Percentiles rank a stretch among this genome's conserved stretches.
Conservation (phyloP, 306 rosid species). For the Malus sylvestris region DNA sequence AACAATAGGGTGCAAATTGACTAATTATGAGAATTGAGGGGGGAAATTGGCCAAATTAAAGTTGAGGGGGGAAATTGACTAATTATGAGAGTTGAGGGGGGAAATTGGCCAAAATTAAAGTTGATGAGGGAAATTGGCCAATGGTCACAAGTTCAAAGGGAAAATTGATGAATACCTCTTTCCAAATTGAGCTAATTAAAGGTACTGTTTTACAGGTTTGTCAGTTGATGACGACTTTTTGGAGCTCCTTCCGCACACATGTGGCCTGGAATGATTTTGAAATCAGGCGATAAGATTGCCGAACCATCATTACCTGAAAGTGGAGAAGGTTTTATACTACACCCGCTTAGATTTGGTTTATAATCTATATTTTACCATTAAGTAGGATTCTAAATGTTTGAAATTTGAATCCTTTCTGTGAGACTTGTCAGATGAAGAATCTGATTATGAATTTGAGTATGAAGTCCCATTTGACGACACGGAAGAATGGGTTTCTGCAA, state of each 20-base stretch:
- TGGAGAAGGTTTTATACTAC: constrained; percentile 57
- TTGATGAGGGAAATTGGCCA: too few relatives aligned
- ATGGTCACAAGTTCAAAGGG: too few relatives aligned
- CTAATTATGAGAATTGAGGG: too few relatives aligned
- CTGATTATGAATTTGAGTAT: constrained; percentile 76
- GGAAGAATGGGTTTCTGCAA: constrained; percentile 52
- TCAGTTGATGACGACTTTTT: constrained; percentile 64
- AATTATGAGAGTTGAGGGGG: too few relatives aligned
- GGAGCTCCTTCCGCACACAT: constrained; percentile 92
- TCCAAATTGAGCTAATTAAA: too few relatives aligned
- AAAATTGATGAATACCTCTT: too few relatives aligned
- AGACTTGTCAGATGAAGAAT: constrained; percentile 83
- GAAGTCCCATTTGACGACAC: constrained; percentile 69
- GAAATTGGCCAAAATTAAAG: too few relatives aligned
- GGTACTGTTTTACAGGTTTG: constrained; percentile 45
- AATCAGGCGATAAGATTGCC: constrained; percentile 65
- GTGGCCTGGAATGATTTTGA: constrained; percentile 95
- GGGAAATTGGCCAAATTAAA: too few relatives aligned
- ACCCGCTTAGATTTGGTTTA: neutral
- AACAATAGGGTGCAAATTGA: too few relatives aligned
- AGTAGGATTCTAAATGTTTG: constrained; percentile 19
- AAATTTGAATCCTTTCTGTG: constrained; percentile 15
- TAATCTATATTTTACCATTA: neutral
- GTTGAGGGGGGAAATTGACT: too few relatives aligned
- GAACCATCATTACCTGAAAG: constrained; percentile 53